These are phyloP conservation scores for Coprinopsis marcescibilis DNA, from an alignment of 768 basidiomycete species.

Conservation along the genomic window DNA sequence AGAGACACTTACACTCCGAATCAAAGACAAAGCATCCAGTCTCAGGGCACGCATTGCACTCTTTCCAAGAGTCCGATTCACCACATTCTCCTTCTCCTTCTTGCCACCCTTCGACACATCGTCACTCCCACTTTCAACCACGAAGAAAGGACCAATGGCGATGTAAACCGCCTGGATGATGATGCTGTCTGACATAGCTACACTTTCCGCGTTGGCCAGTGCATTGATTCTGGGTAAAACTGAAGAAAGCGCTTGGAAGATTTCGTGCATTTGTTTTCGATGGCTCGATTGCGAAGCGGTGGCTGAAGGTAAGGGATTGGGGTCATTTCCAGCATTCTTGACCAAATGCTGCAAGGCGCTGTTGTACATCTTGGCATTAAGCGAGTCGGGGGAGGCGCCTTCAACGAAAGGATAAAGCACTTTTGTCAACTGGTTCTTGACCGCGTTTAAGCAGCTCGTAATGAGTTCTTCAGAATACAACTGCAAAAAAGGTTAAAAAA, in stretches of 20 bases:
- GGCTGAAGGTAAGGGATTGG: slow-evolving; percentile 29
- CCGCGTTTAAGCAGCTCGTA: slow-evolving; percentile 62
- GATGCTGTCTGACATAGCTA: slow-evolving; percentile 83
- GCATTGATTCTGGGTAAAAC: slow-evolving; percentile 70
- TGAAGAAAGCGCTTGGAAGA: slow-evolving; percentile 67
- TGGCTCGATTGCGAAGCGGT: slow-evolving; percentile 4
- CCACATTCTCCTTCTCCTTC: slow-evolving; percentile 26
- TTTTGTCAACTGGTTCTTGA: slow-evolving; percentile 77
- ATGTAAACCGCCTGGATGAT: slow-evolving; percentile 93
- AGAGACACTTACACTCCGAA: slow-evolving; percentile 65
- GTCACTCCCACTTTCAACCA: slow-evolving; percentile 60
- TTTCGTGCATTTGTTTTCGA: slow-evolving; percentile 35
- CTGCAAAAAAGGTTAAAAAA: slow-evolving; percentile 30
- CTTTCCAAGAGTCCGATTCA: slow-evolving; percentile 64
- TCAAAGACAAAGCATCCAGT: slow-evolving; percentile 75
- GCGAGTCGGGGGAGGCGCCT: slow-evolving; percentile 40
- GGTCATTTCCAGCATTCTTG: slow-evolving; percentile 37
- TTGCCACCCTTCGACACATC: slow-evolving; percentile 30
- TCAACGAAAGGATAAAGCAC: slow-evolving; percentile 87
- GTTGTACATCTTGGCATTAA: slow-evolving; percentile 22
- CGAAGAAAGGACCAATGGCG: slow-evolving; percentile 91
- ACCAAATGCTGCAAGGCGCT: slow-evolving; percentile 50
- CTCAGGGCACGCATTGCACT: slow-evolving; percentile 79
- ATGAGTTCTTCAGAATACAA: slow-evolving; percentile 95
- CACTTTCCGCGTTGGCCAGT: slow-evolving; percentile 65